These are phyloP conservation scores for Apophysomyces sp. DNA, from an alignment of 371 early-diverging fungal species.

Conservation along the genomic window DNA sequence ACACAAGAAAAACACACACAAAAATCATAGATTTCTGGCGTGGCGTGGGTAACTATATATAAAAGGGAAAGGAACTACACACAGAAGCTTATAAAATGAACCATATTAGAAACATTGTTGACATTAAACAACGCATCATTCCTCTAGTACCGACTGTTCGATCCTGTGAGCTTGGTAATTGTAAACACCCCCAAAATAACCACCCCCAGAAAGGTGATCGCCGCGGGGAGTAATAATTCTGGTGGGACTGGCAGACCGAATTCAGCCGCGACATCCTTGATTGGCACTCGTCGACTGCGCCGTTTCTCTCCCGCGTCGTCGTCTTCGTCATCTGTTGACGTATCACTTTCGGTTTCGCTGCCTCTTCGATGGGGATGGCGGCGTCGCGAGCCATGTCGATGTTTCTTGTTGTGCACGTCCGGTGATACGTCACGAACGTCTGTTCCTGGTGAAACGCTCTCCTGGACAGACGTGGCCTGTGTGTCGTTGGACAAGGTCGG, in stretches of 20 bases:
- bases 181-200: slow-evolving; percentile 63
- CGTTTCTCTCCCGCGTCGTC: slow-evolving; percentile 6
- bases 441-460: not conserved
- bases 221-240: slow-evolving; percentile 59
- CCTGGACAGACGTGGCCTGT: not conserved
- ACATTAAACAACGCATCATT: not conserved
- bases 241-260: slow-evolving; percentile 42
- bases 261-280: slow-evolving; percentile 18
- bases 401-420: not conserved
- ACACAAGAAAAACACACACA: not conserved
- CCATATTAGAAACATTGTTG: not conserved
- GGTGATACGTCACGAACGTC: not conserved
- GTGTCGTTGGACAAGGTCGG: slow-evolving; percentile 8
- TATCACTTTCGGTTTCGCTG: slow-evolving; percentile 21
- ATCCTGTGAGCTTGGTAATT: slow-evolving; percentile 18
- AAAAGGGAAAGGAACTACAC: not conserved
- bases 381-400: not conserved
- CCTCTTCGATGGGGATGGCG: not conserved
- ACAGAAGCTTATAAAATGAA: not conserved
- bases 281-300: slow-evolving; percentile 7
- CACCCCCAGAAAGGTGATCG: slow-evolving; percentile 57
- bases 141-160: slow-evolving; percentile 12
- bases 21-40: not conserved
- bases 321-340: slow-evolving; percentile 19
- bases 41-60: not conserved